Conservation (phyloP, 73 alveolate species). For the Tetrahymena malaccensis region DNA sequence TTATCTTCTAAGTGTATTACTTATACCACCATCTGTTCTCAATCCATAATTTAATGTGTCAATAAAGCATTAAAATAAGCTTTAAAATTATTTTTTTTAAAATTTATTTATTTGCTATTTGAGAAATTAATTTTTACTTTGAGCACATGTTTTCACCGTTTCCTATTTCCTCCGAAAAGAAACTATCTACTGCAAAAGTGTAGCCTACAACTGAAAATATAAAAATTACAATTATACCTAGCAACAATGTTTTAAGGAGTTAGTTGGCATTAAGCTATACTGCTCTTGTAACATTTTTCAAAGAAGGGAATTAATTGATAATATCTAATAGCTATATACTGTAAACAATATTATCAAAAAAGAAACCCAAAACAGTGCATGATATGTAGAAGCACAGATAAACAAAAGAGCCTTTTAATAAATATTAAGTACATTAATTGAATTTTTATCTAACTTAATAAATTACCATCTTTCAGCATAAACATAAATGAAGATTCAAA, state of each 20-base stretch:
- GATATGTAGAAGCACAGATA: background rate
- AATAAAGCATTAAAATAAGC: slow-evolving; percentile 57
- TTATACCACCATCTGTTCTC: slow-evolving; percentile 83
- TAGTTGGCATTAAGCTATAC: slow-evolving; percentile 71
- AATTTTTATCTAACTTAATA: background rate
- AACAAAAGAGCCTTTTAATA: background rate
- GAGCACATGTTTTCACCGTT: slow-evolving; percentile 48
- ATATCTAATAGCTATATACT: slow-evolving; percentile 73
- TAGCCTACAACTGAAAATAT: slow-evolving; percentile 68
- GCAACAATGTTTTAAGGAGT: slow-evolving; percentile 67
- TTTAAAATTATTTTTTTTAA: background rate
- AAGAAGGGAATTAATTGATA: slow-evolving; percentile 45
- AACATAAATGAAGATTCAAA: background rate
- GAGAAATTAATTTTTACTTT: background rate
- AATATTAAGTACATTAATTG: no score
- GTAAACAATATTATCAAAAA: slow-evolving; percentile 40
- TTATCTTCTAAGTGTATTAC: slow-evolving; percentile 39
- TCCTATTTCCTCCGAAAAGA: slow-evolving; percentile 55
- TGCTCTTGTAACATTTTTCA: slow-evolving; percentile 73
- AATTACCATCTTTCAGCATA: background rate
- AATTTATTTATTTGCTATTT: background rate
- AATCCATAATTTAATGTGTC: slow-evolving; percentile 61
- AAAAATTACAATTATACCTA: slow-evolving; percentile 72
- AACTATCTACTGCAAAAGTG: slow-evolving; percentile 58
- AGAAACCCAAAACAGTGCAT: background rate